Evolutionary conservation across 768 basidiomycete species (phyloP), one percentile per base, ranked within the genome.

Genomic region (Cantharellus anzutake): DNA sequence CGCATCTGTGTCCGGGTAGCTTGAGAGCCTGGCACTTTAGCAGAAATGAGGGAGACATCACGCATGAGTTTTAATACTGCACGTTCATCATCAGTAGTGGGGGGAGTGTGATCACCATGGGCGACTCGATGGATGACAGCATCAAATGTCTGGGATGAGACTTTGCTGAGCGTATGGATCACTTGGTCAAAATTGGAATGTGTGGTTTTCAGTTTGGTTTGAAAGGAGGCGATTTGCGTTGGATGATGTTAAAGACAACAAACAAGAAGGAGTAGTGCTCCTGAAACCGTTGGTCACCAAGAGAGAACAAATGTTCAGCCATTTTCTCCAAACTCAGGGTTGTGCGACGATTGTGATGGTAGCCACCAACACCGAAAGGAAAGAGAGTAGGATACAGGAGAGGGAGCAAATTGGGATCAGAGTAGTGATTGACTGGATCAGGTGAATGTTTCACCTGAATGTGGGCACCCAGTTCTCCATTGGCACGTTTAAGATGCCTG

Each of bases 371-470:
- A 1, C 64, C 66, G 56, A 61, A 66, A n/a, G 66, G 66, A 57
- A 61, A 66, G 0, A 66, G 48, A 7, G 63, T 66, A 2, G 66
- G 66, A 57, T 64, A 66, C 3, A 66, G 51, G 63, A 63, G 42
- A 1, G 60, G 65, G 48, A 66, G 64, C 1, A 66, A 38, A 2
- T 50, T 16, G 3, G 58, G 48, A 58, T 65, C 60, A 4, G 42
- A 5, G 35, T 60, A 64, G 35, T 62, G 57, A 58, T 64, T 64
- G 2, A 40, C 63, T 4, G 63, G 63, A 5, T 42, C 3, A 4
- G 3, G 3, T 2, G 20, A 57, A 50, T 65, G 64, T 3, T 35
- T 52, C 5, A 64, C 60, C 38, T 64, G 40, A 35, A 64, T 20
- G 52, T 52, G 51, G 5, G 41, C 51, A 4, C 61, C 58, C n/a